Percentiles rank a stretch among this genome's conserved stretches.
These are phyloP conservation scores for Pleodorina starrii DNA, from an alignment of 139 green algal species.

Conservation along the genomic window DNA sequence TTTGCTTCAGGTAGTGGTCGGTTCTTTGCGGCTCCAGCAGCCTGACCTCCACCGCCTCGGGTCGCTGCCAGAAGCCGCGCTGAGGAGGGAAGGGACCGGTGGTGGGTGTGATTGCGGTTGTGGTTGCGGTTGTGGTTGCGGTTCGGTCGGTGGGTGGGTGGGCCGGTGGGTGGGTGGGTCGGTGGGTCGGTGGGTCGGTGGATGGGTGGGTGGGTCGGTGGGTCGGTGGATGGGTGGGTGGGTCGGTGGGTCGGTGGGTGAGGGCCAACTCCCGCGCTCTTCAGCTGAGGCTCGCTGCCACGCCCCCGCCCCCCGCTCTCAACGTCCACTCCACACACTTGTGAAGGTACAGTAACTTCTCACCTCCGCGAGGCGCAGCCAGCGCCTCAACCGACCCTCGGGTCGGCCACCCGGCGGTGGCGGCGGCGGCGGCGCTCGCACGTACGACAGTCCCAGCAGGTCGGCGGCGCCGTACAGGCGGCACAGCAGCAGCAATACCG, in stretches of 20 bases:
- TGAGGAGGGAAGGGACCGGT: neutral
- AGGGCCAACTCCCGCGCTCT: too few species aligned
- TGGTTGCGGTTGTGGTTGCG: too few species aligned
- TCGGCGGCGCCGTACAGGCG: neutral
- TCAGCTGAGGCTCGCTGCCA: too few species aligned
- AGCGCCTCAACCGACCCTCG: neutral
- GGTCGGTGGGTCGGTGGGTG: too few species aligned
- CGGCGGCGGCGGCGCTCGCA: neutral
- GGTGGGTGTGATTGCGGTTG: neutral
- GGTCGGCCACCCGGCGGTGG: neutral
- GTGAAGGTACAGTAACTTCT: too few species aligned
- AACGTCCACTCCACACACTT: too few species aligned
- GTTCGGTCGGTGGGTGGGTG: too few species aligned
- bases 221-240: too few species aligned
- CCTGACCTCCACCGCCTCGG: neutral
- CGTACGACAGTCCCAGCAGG: slow-evolving; percentile 4
- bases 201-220: too few species aligned
- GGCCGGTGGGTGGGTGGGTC: too few species aligned
- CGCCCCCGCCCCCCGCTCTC: too few species aligned
- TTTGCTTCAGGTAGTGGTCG: neutral
- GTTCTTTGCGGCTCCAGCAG: slow-evolving; percentile 16
- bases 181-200: too few species aligned
- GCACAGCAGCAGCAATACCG: neutral
- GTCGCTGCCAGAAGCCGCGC: slow-evolving; percentile 36
- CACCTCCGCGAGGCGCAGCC: neutral